Conservation (phyloP, 768 basidiomycete species). For the Panaeolus cyanescens region DNA sequence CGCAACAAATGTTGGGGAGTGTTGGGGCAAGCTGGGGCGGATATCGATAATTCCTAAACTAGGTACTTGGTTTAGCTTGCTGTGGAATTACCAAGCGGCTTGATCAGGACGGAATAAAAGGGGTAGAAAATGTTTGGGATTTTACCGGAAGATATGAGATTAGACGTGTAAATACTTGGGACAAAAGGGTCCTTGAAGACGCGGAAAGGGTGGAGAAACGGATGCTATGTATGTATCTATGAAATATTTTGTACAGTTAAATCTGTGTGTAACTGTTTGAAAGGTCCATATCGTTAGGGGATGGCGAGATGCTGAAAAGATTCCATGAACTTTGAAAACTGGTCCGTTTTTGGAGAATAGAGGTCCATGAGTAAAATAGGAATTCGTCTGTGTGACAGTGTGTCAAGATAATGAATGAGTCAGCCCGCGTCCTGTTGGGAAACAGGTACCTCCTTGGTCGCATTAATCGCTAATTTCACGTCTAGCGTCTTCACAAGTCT, state of each 20-base stretch:
- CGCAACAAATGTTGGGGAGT: conserved; percentile 1
- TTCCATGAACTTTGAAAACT: not conserved
- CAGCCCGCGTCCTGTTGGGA: no score
- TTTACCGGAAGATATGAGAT: conserved; percentile 1
- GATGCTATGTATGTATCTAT: no score
- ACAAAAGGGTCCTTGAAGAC: not conserved
- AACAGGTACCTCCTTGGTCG: not conserved
- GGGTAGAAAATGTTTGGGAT: not conserved
- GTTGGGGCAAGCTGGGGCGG: no score
- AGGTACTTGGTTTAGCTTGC: not conserved
- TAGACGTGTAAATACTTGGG: not conserved
- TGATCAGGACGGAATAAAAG: not conserved
- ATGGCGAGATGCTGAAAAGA: not conserved
- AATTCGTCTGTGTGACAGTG: no score
- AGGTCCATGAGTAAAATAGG: no score
- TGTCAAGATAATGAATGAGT: no score
- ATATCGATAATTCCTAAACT: not conserved
- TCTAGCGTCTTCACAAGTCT: not conserved
- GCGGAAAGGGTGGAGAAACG: conserved; percentile 1
- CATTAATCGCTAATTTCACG: not conserved
- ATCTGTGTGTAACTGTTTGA: not conserved
- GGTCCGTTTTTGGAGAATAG: not conserved
- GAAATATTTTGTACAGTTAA: not conserved
- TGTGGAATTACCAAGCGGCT: not conserved
- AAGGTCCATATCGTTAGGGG: not conserved